These are phyloP conservation scores for Ogataea paradorogensis DNA, from an alignment of 805 yeast species.

Conservation along the genomic window DNA sequence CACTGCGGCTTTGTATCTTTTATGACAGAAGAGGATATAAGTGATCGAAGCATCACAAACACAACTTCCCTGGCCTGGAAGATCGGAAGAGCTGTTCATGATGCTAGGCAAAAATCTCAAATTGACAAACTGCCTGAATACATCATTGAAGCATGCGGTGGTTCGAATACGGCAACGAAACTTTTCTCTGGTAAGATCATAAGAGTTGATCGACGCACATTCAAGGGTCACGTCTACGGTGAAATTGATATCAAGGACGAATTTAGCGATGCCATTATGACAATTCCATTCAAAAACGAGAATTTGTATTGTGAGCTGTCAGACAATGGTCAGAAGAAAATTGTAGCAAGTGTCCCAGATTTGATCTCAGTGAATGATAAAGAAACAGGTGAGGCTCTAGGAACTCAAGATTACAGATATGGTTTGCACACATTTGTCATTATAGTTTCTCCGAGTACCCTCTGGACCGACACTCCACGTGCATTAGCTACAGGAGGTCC, in stretches of 20 bases:
- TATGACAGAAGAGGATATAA: neutral
- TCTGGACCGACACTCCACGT: constrained; percentile 33
- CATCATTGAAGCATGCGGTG: constrained; percentile 38
- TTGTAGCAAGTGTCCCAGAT: constrained; percentile 41
- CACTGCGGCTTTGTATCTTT: constrained; percentile 31
- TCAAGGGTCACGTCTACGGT: constrained; percentile 43
- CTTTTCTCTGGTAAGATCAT: constrained; percentile 41
- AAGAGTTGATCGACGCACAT: constrained; percentile 38
- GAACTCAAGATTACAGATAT: constrained; percentile 44
- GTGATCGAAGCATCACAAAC: constrained; percentile 33
- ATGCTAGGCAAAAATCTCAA: constrained; percentile 34
- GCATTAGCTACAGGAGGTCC: constrained; percentile 43
- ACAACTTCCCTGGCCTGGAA: constrained; percentile 42
- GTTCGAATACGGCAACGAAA: constrained; percentile 30
- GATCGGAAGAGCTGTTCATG: constrained; percentile 40
- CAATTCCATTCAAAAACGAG: constrained; percentile 45
- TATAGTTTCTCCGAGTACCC: constrained; percentile 34
- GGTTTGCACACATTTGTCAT: constrained; percentile 41
- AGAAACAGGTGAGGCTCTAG: constrained; percentile 40
- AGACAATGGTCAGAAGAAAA: constrained; percentile 17
- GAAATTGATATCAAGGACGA: constrained; percentile 31
- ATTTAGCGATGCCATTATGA: constrained; percentile 12
- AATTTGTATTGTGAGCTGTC: constrained; percentile 34
- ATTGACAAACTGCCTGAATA: constrained; percentile 32
- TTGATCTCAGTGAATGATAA: constrained; percentile 38